Percentiles rank a stretch among this genome's conserved stretches.
Conservation (phyloP, 148 eudicot genomes). For the Selenicereus undatus region DNA sequence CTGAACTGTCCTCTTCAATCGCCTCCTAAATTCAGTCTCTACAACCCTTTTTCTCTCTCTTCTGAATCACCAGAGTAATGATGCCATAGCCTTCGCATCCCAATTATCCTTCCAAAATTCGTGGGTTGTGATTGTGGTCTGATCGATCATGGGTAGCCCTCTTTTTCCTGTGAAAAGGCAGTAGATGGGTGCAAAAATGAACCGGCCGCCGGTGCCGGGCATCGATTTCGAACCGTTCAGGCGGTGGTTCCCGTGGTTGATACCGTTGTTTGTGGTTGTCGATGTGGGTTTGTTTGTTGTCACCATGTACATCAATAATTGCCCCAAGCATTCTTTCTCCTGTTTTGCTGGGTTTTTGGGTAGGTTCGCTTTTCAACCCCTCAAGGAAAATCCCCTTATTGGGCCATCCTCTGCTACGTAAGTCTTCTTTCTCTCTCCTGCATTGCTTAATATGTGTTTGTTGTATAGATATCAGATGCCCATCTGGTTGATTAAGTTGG, state of each 20-base stretch:
- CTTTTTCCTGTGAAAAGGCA: background rate
- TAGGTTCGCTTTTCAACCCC: conserved; percentile 62
- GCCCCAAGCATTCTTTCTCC: conserved; percentile 40
- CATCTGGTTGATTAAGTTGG: no score
- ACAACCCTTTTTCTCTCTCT: background rate
- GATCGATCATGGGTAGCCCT: background rate
- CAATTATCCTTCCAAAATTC: background rate
- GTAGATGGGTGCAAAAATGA: background rate
- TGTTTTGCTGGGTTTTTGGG: conserved; percentile 44
- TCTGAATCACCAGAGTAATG: background rate
- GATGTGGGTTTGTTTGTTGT: conserved; percentile 44
- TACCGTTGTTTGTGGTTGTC: conserved; percentile 40
- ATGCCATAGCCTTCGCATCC: background rate
- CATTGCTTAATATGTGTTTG: background rate
- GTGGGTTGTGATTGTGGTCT: background rate
- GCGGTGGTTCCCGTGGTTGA: conserved; percentile 56
- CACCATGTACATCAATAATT: conserved; percentile 63
- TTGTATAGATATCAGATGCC: background rate
- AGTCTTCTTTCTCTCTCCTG: conserved; percentile 3
- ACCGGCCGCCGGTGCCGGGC: conserved; percentile 15
- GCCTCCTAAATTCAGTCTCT: background rate
- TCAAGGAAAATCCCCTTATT: conserved; percentile 69
- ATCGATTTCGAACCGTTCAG: conserved; percentile 37
- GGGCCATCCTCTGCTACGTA: conserved; percentile 77
- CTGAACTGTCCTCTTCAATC: background rate